Evolutionary conservation across 2,329 filamentous ascomycete species (phyloP).

Genomic region (Aureobasidium sp.): DNA sequence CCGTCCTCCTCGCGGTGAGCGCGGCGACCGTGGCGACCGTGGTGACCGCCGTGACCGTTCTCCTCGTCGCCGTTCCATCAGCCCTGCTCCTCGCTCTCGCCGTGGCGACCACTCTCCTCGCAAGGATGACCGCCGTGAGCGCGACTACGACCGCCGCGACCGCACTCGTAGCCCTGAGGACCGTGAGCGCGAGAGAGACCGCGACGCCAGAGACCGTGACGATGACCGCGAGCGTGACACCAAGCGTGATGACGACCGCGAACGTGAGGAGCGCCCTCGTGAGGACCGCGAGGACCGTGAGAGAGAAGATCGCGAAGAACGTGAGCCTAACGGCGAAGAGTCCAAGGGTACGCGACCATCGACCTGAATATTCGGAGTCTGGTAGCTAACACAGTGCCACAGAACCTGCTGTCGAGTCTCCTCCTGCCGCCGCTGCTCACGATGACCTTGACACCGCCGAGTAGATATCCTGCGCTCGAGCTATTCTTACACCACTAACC

Average conservation of each 20-base stretch:
- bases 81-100: constrained; percentile 59
- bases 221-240: constrained; percentile 60
- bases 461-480: constrained; percentile 33
- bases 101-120: constrained; percentile 67
- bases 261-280: constrained; percentile 54
- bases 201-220: constrained; percentile 38
- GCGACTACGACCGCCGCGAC: constrained; percentile 63
- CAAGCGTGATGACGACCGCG: constrained; percentile 53
- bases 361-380: constrained; percentile 18
- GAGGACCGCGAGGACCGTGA: constrained; percentile 31
- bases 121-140: constrained; percentile 58
- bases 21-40: constrained; percentile 9
- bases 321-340: constrained; percentile 65
- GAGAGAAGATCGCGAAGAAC: constrained; percentile 35
- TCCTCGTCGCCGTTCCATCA: constrained; percentile 62
- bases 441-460: constrained; percentile 97
- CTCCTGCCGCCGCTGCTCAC: constrained; percentile 61
- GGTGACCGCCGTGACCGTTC: constrained; percentile 42
- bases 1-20: constrained; percentile 9
- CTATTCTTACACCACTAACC: constrained; percentile 2
- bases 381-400: constrained; percentile 25
- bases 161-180: constrained; percentile 60
- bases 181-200: constrained; percentile 62
- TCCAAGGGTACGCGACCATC: constrained; percentile 62
- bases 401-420: constrained; percentile 59